Percentiles rank a stretch among this genome's conserved stretches.
Evolutionary conservation across 2,329 filamentous ascomycete species (phyloP).

Genomic region (Fusarium piperis): DNA sequence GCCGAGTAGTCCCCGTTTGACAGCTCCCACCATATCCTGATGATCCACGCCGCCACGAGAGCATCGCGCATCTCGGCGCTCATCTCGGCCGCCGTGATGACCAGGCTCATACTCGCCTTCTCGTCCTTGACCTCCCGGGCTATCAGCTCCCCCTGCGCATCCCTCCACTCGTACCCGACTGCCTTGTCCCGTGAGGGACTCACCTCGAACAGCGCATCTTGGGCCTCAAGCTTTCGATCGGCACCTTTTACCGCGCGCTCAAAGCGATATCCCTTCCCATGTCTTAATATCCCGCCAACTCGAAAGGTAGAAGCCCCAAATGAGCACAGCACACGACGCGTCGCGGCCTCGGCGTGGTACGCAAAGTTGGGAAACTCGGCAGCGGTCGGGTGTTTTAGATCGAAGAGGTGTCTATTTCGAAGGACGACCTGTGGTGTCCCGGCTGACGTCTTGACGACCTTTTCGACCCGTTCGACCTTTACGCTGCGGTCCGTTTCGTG

Average conservation of each 20-base stretch:
- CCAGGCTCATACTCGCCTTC: constrained; percentile 42
- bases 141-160: constrained; percentile 39
- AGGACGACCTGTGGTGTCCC: constrained; percentile 40
- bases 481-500: constrained; percentile 46
- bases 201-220: constrained; percentile 44
- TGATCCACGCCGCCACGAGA: constrained; percentile 49
- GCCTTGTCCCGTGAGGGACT: constrained; percentile 35
- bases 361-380: constrained; percentile 43
- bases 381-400: constrained; percentile 46
- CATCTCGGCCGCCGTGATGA: constrained; percentile 46
- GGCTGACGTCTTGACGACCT: constrained; percentile 34
- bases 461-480: constrained; percentile 46
- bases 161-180: constrained; percentile 48
- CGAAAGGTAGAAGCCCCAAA: constrained; percentile 45
- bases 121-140: constrained; percentile 46
- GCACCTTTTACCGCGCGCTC: constrained; percentile 41
- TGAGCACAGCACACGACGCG: constrained; percentile 42
- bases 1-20: constrained; percentile 45
- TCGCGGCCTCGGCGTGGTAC: constrained; percentile 47
- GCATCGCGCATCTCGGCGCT: constrained; percentile 43
- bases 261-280: constrained; percentile 41
- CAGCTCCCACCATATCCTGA: constrained; percentile 48
- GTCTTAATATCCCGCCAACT: constrained; percentile 31
- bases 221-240: constrained; percentile 36
- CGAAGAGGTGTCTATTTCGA: constrained; percentile 47